Base-by-base conservation (phyloP, 768 basidiomycete species). In the Lactarius quietus region DNA sequence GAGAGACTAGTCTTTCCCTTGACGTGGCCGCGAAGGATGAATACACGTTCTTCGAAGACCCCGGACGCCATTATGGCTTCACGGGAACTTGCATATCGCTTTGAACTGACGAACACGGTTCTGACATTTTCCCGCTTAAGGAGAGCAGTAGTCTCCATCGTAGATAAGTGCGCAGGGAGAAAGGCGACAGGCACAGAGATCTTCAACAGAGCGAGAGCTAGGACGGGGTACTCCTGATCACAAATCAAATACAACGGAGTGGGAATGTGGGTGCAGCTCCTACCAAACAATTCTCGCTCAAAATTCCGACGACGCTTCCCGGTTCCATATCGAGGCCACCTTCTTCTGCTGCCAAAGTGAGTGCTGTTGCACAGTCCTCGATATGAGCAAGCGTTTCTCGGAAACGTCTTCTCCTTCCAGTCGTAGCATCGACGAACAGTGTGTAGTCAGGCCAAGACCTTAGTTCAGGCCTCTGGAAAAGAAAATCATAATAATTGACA, bases 211-310 rank as follows among this genome's bases (percentile, higher is more conserved):
- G 86, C 76, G 62, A 83, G 82, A 10, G 84, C 65, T 14, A 87
- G 69, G 6, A 80, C 76, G 26, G 81, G 70, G 68, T 79, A 86
- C n/a, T 88, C 85, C 87, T 87, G 36, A 31, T 35, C 1, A 38
- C 41, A 31, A 33, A 38, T 65, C 35, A 54, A 28, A 59, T 18
- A 56, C 61, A 62, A 56, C 14, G 26, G 36, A 9, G 61, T 29
- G 39, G n/a, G 18, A 60, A 38, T 9, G 35, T 36, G 33, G 29
- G 43, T 45, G 53, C 52, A 15, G 9, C 7, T 71, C 84, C 68
- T 74, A 89, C 90, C 72, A 85, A 72, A 35, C 82, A 86, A 71
- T 91, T 92, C 56, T 86, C 81, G 73, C 83, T 84, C 73, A 90
- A 81, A n/a, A 92, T 82, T 8, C 88, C 90, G 23, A 90, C 78